phyloP scores from a whole-genome alignment of 169 alveolate genomes.

The Plasmodium coatneyi region DNA sequence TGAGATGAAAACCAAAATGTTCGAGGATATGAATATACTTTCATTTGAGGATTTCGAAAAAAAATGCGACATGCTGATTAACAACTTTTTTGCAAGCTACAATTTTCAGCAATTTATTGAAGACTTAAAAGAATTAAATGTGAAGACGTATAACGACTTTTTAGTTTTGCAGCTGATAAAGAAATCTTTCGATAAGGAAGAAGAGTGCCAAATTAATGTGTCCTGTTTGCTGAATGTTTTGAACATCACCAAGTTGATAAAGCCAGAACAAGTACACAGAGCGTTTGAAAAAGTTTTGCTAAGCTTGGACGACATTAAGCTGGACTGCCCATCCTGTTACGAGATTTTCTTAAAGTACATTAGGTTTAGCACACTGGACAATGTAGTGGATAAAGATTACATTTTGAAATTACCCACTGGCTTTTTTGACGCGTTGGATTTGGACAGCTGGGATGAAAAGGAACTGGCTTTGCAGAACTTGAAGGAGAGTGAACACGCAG shows the following conservation, averaged over 20 bases:
- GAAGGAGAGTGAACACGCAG: slow-evolving; percentile 2
- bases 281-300: slow-evolving; percentile 70
- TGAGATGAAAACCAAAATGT: slow-evolving; percentile 68
- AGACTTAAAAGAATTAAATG: slow-evolving; percentile 60
- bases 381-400: slow-evolving; percentile 55
- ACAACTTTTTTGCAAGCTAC: slow-evolving; percentile 32
- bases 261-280: slow-evolving; percentile 65
- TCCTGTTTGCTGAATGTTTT: slow-evolving; percentile 56
- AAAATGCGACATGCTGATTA: slow-evolving; percentile 50
- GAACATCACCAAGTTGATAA: slow-evolving; percentile 61
- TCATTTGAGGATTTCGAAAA: slow-evolving; percentile 69
- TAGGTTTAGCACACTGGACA: slow-evolving; percentile 64
- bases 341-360: slow-evolving; percentile 65
- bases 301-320: slow-evolving; percentile 71
- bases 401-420: slow-evolving; percentile 63
- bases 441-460: slow-evolving; percentile 22
- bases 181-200: slow-evolving; percentile 64
- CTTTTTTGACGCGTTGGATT: slow-evolving; percentile 32
- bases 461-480: neutral
- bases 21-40: slow-evolving; percentile 59
- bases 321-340: slow-evolving; percentile 72
- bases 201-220: slow-evolving; percentile 67
- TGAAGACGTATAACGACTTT: slow-evolving; percentile 61
- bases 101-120: slow-evolving; percentile 57
- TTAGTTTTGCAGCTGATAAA: slow-evolving; percentile 55